Conservation (phyloP, 768 basidiomycete species). For the Lyophyllum atratum region DNA sequence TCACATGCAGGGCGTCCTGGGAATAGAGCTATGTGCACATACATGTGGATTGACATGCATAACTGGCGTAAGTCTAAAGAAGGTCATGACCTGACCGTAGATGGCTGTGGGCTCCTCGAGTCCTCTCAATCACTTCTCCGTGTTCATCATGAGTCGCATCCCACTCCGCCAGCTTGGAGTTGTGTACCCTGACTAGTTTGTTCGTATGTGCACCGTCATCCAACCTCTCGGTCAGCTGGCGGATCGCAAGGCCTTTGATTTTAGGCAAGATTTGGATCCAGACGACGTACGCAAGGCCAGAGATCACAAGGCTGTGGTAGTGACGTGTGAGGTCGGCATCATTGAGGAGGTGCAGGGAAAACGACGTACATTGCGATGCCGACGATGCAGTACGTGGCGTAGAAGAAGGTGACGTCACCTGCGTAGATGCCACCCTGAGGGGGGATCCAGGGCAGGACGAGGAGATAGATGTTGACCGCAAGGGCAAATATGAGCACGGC, state of each 20-base stretch:
- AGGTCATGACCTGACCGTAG: background rate
- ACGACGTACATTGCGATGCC: constrained; percentile 35
- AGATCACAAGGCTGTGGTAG: constrained; percentile 27
- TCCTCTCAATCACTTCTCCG: constrained; percentile 24
- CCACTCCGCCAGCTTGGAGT: constrained; percentile 32
- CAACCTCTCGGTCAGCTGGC: constrained; percentile 44
- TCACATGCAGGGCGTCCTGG: no score
- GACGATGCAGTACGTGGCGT: constrained; percentile 42
- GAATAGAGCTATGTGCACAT: no score
- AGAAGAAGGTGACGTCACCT: constrained; percentile 45
- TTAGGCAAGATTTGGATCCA: constrained; percentile 45
- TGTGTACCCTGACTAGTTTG: constrained; percentile 31
- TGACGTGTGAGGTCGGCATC: no score
- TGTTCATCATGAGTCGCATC: constrained; percentile 37
- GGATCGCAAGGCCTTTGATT: constrained; percentile 41
- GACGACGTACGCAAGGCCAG: constrained; percentile 29
- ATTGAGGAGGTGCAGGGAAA: background rate
- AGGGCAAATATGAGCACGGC: constrained; percentile 34
- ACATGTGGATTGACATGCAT: no score
- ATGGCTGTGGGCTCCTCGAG: no score
- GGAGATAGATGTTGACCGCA: constrained; percentile 39
- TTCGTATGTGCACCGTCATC: constrained; percentile 36
- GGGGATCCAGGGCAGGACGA: constrained; percentile 43
- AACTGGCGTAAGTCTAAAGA: no score
- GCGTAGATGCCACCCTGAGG: constrained; percentile 37